Percentiles rank a stretch among this genome's conserved stretches.
These are phyloP conservation scores for Boletellus emodensis DNA, from an alignment of 768 basidiomycete species.

Conservation along the genomic window DNA sequence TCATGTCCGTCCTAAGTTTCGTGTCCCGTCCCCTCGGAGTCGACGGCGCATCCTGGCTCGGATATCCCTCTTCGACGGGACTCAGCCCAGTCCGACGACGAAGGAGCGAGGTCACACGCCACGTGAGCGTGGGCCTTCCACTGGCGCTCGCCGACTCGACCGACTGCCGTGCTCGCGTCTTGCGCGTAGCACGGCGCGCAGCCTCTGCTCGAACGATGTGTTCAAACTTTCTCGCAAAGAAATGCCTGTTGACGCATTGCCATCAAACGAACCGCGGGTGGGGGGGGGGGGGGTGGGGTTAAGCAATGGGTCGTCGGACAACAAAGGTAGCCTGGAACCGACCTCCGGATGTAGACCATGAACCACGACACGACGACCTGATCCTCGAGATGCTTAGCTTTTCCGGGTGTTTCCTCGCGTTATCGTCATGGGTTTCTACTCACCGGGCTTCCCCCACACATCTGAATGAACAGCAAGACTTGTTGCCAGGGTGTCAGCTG, in stretches of 20 bases:
- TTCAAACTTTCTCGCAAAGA: slow-evolving; percentile 67
- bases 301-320: background rate
- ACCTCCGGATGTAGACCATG: slow-evolving; percentile 77
- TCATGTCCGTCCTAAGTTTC: slow-evolving; percentile 66
- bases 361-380: slow-evolving; percentile 80
- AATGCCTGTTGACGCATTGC: slow-evolving; percentile 42
- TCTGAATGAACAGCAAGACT: slow-evolving; percentile 66
- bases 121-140: slow-evolving; percentile 19
- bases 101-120: slow-evolving; percentile 32
- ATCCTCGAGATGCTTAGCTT: too few relatives aligned
- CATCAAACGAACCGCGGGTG: background rate
- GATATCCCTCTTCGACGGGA: slow-evolving; percentile 21
- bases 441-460: slow-evolving; percentile 74
- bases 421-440: slow-evolving; percentile 26
- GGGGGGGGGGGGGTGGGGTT: too few relatives aligned
- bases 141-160: slow-evolving; percentile 17
- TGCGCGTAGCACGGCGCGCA: slow-evolving; percentile 24
- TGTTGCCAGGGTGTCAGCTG: slow-evolving; percentile 68
- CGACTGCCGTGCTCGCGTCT: slow-evolving; percentile 20
- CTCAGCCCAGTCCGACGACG: slow-evolving; percentile 28
- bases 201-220: slow-evolving; percentile 49
- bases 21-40: slow-evolving; percentile 23
- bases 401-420: background rate
- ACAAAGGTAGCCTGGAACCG: background rate
- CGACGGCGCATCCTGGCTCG: slow-evolving; percentile 14